phyloP scores from a whole-genome alignment of 108 stramenopile genomes.

The Schizochytrium sp. region DNA sequence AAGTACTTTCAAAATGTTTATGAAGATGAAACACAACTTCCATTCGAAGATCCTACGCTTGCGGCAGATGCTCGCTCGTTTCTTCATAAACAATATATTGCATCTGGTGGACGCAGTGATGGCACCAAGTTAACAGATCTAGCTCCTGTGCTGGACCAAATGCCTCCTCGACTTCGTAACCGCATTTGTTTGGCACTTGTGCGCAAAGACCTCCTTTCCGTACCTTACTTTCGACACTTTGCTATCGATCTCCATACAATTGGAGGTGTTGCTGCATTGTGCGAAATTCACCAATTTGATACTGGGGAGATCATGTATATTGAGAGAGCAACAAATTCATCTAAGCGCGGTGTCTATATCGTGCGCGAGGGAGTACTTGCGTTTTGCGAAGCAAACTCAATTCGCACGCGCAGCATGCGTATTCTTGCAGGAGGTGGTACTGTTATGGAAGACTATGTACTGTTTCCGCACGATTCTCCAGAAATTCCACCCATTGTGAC shows the following conservation, averaged over 20 bases:
- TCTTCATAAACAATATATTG: constrained; percentile 3
- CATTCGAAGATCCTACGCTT: constrained; percentile 5
- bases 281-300: constrained; percentile 23
- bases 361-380: constrained; percentile 37
- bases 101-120: not conserved
- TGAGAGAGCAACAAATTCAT: not conserved
- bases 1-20: constrained; percentile 22
- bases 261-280: not conserved
- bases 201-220: not conserved
- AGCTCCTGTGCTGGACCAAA: not conserved
- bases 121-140: constrained; percentile 4
- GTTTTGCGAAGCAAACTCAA: not conserved
- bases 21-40: not conserved
- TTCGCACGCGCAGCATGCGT: constrained; percentile 24
- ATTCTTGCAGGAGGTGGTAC: constrained; percentile 4
- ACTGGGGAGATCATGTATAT: constrained; percentile 36
- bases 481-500: constrained; percentile 14
- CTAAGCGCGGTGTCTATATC: constrained; percentile 33
- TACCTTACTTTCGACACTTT: constrained; percentile 33
- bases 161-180: constrained; percentile 29
- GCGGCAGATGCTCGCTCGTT: not conserved
- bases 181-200: constrained; percentile 45
- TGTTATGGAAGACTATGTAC: constrained; percentile 29
- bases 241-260: constrained; percentile 8
- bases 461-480: constrained; percentile 3